These are phyloP conservation scores for Mrakia hoshinonis DNA, from an alignment of 768 basidiomycete species.

Conservation along the genomic window DNA sequence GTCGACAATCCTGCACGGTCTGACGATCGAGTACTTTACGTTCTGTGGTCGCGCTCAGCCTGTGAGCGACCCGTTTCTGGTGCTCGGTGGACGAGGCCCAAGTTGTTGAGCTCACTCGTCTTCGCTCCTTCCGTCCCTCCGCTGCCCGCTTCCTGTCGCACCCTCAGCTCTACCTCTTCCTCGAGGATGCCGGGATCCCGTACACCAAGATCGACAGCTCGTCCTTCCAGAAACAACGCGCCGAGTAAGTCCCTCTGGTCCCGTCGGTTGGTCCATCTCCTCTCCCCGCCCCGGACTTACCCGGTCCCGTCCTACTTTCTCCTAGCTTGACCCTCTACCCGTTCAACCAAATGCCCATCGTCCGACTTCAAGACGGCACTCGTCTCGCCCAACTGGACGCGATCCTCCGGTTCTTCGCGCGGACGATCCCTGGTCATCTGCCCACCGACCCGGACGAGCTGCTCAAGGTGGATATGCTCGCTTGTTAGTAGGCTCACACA, in stretches of 20 bases:
- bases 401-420: background rate
- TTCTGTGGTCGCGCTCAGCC: no score
- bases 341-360: background rate
- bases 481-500: no score
- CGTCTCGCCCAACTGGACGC: background rate
- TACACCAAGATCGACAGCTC: background rate
- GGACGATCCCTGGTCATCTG: background rate
- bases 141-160: no score
- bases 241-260: no score
- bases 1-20: no score
- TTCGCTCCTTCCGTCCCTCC: background rate
- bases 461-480: background rate
- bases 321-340: background rate
- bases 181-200: background rate
- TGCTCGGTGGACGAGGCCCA: no score
- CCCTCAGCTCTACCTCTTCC: conserved; percentile 4
- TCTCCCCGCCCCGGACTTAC: no score
- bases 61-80: no score
- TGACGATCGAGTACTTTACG: no score
- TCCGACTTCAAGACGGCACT: background rate
- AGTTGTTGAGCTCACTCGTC: no score
- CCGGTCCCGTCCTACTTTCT: no score
- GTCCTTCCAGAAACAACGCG: background rate
- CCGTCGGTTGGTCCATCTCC: no score
- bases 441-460: background rate